Evolutionary conservation across 1,139 yeast species (phyloP).

Genomic region (Candida sojae): DNA sequence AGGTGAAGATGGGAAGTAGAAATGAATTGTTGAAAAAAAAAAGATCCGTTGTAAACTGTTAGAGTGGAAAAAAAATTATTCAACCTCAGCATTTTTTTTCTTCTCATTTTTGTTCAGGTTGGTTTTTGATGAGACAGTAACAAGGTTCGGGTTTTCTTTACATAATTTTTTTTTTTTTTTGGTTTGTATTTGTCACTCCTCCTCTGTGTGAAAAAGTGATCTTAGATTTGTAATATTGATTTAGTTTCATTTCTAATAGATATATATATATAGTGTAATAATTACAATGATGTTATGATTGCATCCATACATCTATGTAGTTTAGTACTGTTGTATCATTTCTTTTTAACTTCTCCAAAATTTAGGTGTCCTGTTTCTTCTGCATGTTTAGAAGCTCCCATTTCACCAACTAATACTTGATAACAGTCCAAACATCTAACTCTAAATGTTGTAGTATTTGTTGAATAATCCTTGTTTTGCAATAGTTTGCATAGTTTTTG

Average conservation of each 20-base stretch:
- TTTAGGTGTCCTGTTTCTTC: slow-evolving; percentile 59
- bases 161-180: no score
- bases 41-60: slow-evolving; percentile 1
- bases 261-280: no score
- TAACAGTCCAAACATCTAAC: slow-evolving; percentile 63
- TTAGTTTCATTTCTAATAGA: no score
- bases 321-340: not conserved
- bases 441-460: slow-evolving; percentile 65
- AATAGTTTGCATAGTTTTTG: slow-evolving; percentile 41
- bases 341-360: slow-evolving; percentile 58
- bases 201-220: no score
- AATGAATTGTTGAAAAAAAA: slow-evolving; percentile 2
- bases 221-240: no score
- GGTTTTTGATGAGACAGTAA: not conserved
- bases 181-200: no score
- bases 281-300: not conserved
- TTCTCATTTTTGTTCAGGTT: not conserved
- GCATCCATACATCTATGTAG: not conserved
- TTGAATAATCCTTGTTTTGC: slow-evolving; percentile 58
- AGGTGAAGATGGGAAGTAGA: not conserved
- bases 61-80: not conserved
- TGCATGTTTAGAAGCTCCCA: slow-evolving; percentile 70
- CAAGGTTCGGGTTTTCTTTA: not conserved
- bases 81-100: slow-evolving; percentile 1
- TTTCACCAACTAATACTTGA: slow-evolving; percentile 58